Percentiles rank a stretch among this genome's conserved stretches.
These are phyloP conservation scores for Niebla homalea DNA, from an alignment of 495 filamentous ascomycete species.

Conservation along the genomic window DNA sequence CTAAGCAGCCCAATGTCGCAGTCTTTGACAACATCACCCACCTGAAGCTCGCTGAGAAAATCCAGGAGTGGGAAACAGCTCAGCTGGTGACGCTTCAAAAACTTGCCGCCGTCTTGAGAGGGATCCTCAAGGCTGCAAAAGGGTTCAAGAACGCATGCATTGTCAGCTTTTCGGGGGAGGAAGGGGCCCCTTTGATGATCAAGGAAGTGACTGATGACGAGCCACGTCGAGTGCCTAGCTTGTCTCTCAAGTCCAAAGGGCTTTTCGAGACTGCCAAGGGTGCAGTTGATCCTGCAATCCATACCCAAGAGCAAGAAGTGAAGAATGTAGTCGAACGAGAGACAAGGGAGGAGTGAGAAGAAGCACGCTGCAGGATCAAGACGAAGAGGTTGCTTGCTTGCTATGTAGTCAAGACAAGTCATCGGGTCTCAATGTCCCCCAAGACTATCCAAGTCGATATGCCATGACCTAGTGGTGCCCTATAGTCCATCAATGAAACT, in stretches of 20 bases:
- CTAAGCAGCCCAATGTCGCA: background rate
- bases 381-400: background rate
- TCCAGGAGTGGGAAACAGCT: background rate
- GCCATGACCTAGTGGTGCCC: background rate
- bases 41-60: background rate
- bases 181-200: background rate
- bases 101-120: background rate
- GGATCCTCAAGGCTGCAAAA: background rate
- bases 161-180: background rate
- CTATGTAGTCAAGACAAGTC: background rate
- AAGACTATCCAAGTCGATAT: background rate
- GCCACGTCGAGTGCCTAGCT: background rate
- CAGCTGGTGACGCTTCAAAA: background rate
- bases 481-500: background rate
- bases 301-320: background rate
- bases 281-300: background rate
- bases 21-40: background rate
- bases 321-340: background rate
- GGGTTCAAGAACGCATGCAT: background rate
- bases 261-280: background rate
- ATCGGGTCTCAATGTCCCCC: background rate
- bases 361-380: background rate
- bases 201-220: background rate
- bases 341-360: background rate
- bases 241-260: background rate